Conservation (phyloP, 257 asterid genomes). For the Jaltomata sinuosa region DNA sequence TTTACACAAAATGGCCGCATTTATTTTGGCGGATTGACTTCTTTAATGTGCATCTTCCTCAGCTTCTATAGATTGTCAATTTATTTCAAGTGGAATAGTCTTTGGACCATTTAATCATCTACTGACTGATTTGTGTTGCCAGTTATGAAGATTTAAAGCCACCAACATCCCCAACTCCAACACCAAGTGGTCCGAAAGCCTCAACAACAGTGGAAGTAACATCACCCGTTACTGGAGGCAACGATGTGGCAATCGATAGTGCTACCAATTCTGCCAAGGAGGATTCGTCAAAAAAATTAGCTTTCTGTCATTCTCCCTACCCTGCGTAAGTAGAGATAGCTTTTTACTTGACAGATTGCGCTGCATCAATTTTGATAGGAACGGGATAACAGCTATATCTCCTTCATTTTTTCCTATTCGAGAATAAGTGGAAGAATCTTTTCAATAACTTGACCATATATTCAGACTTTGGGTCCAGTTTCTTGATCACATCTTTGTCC, state of each 20-base stretch:
- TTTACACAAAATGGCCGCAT: not conserved
- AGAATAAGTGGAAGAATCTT: not conserved
- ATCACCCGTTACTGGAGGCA: constrained; percentile 20
- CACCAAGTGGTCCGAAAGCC: constrained; percentile 35
- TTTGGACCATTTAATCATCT: not conserved
- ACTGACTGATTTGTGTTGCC: constrained; percentile 9
- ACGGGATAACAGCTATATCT: not conserved
- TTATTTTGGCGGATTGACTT: not conserved
- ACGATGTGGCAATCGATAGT: constrained; percentile 16
- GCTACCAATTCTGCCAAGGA: not conserved
- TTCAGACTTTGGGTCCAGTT: not conserved
- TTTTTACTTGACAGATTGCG: not conserved
- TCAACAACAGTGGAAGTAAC: constrained; percentile 12
- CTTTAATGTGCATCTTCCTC: not conserved
- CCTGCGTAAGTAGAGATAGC: constrained; percentile 26
- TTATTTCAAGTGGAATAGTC: not conserved
- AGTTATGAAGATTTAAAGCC: constrained; percentile 70
- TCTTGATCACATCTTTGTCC: not conserved
- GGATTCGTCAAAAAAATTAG: not conserved
- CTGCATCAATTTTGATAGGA: not conserved
- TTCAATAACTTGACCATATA: not conserved
- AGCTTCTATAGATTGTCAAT: not conserved
- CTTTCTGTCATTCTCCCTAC: constrained; percentile 26
- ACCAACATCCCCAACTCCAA: constrained; percentile 57
- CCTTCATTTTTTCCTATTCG: not conserved